Percentiles rank a stretch among this genome's conserved stretches.
These are phyloP conservation scores for Cystobasidium sp. DNA, from an alignment of 1,284 basidiomycete genomes.

Conservation along the genomic window DNA sequence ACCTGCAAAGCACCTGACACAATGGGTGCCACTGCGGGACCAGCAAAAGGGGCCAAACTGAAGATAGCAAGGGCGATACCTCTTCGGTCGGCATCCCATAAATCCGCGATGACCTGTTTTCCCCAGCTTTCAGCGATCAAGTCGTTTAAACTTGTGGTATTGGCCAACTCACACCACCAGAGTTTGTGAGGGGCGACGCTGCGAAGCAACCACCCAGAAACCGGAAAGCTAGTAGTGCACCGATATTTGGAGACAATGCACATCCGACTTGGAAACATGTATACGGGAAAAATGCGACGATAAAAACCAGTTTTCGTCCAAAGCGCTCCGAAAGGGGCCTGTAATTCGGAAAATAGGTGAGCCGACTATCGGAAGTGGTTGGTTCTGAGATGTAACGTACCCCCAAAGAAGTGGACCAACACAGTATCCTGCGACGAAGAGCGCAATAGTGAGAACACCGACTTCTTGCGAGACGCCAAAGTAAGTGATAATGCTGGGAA, in stretches of 20 bases:
- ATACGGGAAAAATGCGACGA: conserved; percentile 70
- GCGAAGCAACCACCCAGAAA: conserved; percentile 70
- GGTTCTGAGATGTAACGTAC: too few species aligned
- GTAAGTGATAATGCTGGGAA: conserved; percentile 61
- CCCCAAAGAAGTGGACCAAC: conserved; percentile 43
- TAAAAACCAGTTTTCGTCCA: conserved; percentile 67
- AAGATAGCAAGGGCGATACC: conserved; percentile 73
- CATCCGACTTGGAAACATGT: conserved; percentile 69
- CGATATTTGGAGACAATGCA: conserved; percentile 68
- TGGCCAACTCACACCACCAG: conserved; percentile 41
- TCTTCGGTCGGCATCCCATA: conserved; percentile 69
- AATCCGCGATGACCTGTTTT: conserved; percentile 49
- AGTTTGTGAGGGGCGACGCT: conserved; percentile 54
- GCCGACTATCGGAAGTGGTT: too few species aligned
- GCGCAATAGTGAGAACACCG: conserved; percentile 59
- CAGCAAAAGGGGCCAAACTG: conserved; percentile 67
- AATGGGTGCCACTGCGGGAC: conserved; percentile 65
- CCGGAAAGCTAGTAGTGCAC: conserved; percentile 68
- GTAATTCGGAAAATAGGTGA: too few species aligned
- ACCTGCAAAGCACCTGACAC: conserved; percentile 66
- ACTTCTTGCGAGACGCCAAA: conserved; percentile 67
- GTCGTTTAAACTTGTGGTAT: neutral
- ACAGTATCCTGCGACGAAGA: conserved; percentile 60
- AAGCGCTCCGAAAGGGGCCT: conserved; percentile 64
- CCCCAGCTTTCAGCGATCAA: neutral